Conservation (phyloP, 345 rosid species). For the Rhodamnia rubescens region DNA sequence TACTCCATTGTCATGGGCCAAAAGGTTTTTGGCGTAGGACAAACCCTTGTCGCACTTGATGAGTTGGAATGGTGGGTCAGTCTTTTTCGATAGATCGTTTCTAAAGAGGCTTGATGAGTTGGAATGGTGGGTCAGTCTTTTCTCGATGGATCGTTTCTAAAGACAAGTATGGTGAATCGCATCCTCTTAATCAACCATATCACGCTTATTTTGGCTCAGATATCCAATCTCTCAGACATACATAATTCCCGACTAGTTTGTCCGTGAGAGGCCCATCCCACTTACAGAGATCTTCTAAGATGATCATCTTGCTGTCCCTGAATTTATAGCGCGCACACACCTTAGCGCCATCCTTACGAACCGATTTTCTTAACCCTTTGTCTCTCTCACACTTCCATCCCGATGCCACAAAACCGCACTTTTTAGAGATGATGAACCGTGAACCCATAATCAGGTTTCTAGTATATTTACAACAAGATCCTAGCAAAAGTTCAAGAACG, state of each 20-base stretch:
- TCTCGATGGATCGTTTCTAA: background rate
- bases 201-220: background rate
- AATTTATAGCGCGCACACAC: background rate
- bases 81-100: background rate
- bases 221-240: background rate
- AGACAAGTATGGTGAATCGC: accelerated
- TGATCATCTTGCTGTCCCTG: background rate
- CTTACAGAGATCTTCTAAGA: background rate
- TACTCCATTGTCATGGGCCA: background rate
- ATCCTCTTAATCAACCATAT: background rate
- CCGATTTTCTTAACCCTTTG: background rate
- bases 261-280: background rate
- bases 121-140: background rate
- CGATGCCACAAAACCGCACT: background rate
- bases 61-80: background rate
- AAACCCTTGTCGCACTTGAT: accelerated
- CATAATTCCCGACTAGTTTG: background rate
- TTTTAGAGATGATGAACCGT: background rate
- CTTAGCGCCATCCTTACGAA: background rate
- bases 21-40: background rate
- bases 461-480: background rate
- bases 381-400: background rate
- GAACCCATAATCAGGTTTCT: background rate
- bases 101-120: accelerated
- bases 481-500: background rate